A percentile compares a stretch with the other conserved stretches of the same genome.
These are phyloP conservation scores for Penstemon barbatus DNA, from an alignment of 257 asterid genomes.

Conservation along the genomic window DNA sequence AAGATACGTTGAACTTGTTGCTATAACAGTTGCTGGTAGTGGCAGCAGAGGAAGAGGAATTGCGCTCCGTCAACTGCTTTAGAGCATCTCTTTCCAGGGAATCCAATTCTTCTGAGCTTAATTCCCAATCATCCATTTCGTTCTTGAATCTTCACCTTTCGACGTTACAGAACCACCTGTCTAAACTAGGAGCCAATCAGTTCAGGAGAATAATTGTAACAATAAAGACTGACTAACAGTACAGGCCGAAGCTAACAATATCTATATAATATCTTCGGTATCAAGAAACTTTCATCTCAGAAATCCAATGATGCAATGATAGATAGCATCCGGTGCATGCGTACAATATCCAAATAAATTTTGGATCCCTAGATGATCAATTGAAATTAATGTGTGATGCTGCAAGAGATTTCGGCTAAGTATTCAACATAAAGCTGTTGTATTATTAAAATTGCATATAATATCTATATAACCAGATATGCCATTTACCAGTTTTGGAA, in stretches of 20 bases:
- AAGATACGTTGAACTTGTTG: constrained; percentile 22
- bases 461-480: too few species aligned
- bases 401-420: too few species aligned
- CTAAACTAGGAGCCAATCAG: neutral
- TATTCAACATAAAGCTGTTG: too few species aligned
- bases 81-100: constrained; percentile 73
- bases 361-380: too few species aligned
- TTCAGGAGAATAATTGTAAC: neutral
- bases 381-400: too few species aligned
- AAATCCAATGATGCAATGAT: too few species aligned
- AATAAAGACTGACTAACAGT: neutral
- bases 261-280: neutral
- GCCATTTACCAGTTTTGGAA: too few species aligned
- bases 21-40: constrained; percentile 35
- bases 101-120: constrained; percentile 76
- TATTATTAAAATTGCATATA: too few species aligned
- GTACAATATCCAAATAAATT: too few species aligned
- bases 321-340: too few species aligned
- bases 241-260: neutral
- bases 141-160: neutral
- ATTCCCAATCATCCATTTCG: constrained; percentile 78
- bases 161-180: neutral
- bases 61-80: constrained; percentile 62
- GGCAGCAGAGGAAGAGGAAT: constrained; percentile 49
- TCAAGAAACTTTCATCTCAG: neutral